These are phyloP conservation scores for Lactarius evosmus DNA, from an alignment of 768 basidiomycete species.

Conservation along the genomic window DNA sequence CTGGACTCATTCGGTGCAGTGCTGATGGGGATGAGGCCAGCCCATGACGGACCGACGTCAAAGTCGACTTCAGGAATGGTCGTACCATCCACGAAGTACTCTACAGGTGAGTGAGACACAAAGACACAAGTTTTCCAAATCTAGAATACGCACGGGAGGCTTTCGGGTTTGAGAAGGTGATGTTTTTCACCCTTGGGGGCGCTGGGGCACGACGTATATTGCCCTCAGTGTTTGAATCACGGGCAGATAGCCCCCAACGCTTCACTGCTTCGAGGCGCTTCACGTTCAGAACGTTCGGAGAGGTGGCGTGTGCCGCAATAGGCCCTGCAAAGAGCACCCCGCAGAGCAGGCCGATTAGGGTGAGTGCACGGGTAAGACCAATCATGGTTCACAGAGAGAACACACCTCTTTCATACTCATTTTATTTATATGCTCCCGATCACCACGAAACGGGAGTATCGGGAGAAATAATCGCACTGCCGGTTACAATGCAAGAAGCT, in stretches of 20 bases:
- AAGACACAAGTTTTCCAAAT: neutral
- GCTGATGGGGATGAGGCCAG: constrained; percentile 72
- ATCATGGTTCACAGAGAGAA: neutral
- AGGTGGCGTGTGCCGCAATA: constrained; percentile 7
- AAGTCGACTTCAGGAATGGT: constrained; percentile 66
- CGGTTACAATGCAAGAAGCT: too few relatives aligned
- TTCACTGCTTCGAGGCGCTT: constrained; percentile 16
- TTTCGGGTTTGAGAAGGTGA: constrained; percentile 66
- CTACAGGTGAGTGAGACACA: constrained; percentile 34
- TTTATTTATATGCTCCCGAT: too few relatives aligned
- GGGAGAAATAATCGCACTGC: too few relatives aligned
- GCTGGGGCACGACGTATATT: neutral
- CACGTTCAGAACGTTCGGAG: neutral
- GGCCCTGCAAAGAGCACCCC: neutral
- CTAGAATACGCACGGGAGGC: constrained; percentile 49
- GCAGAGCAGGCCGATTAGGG: constrained; percentile 5
- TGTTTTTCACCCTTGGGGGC: constrained; percentile 47
- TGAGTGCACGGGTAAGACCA: neutral
- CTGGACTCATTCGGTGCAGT: constrained; percentile 56
- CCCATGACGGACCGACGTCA: constrained; percentile 73
- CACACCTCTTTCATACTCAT: neutral
- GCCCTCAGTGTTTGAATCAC: neutral
- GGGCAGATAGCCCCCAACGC: constrained; percentile 12
- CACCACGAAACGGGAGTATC: too few relatives aligned
- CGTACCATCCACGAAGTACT: constrained; percentile 67